Conservation (phyloP, 2,329 filamentous ascomycete genomes). For the Amylocarpus encephaloides region DNA sequence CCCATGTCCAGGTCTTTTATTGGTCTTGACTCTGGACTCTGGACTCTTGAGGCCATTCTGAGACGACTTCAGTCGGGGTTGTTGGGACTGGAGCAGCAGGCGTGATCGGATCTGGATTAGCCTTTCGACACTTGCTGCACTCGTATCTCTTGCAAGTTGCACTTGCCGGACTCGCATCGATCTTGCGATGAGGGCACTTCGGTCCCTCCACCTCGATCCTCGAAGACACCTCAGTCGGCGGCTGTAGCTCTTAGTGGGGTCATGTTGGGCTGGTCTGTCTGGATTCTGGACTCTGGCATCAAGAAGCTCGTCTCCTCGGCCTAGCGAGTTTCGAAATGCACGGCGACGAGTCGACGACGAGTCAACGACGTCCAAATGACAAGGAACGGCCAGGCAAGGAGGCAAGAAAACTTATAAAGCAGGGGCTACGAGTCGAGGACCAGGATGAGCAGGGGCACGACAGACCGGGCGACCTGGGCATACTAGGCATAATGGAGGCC, state of each 20-base stretch:
- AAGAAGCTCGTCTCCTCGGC: background rate
- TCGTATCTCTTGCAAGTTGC: too few relatives aligned
- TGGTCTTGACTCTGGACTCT: too few relatives aligned
- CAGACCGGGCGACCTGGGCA: background rate
- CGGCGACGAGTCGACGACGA: too few relatives aligned
- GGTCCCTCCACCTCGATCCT: too few relatives aligned
- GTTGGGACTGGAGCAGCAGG: slow-evolving; percentile 12
- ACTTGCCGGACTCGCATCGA: too few relatives aligned
- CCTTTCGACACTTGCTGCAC: slow-evolving; percentile 1
- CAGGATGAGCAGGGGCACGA: background rate
- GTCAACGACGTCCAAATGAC: background rate
- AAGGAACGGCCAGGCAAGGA: slow-evolving; percentile 1
- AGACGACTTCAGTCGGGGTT: slow-evolving; percentile 14
- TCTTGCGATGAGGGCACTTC: too few relatives aligned
- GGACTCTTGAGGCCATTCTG: slow-evolving; percentile 14
- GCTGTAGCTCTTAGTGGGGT: slow-evolving; percentile 1
- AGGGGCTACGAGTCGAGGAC: background rate
- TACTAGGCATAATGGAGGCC: background rate
- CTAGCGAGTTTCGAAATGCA: background rate
- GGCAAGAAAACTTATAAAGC: background rate
- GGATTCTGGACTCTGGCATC: too few relatives aligned
- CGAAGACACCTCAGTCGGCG: background rate
- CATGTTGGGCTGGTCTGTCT: slow-evolving; percentile 11
- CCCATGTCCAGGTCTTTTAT: slow-evolving; percentile 7
- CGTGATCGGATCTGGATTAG: slow-evolving; percentile 18